phyloP scores from a whole-genome alignment of 2,329 filamentous ascomycete genomes.

The Amphichorda felina region DNA sequence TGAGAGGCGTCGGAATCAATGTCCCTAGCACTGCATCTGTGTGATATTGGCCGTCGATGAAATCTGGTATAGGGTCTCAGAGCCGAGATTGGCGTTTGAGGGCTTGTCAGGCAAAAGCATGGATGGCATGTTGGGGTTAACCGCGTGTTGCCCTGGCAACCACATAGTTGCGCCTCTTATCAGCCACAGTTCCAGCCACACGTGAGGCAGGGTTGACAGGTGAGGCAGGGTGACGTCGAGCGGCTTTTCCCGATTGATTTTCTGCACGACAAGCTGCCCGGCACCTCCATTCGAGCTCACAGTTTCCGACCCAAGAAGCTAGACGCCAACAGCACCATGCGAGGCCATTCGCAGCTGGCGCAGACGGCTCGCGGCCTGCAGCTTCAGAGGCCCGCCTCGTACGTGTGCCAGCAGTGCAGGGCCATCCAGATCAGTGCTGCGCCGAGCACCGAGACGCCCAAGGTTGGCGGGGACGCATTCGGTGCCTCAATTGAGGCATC shows the following conservation, averaged over 20 bases:
- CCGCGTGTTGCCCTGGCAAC: not conserved
- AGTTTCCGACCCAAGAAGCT: not conserved
- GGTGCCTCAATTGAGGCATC: conserved; percentile 30
- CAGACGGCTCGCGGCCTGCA: conserved; percentile 19
- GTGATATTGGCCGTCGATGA: not conserved
- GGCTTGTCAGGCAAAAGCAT: too few species aligned
- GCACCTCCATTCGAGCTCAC: not conserved
- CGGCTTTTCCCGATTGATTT: conserved; percentile 2
- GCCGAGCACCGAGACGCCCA: conserved; percentile 43
- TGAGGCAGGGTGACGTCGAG: conserved; percentile 2
- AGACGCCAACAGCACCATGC: conserved; percentile 20
- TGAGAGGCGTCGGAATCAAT: not conserved
- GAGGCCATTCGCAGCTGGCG: conserved; percentile 26
- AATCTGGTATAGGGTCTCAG: not conserved
- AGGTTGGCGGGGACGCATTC: conserved; percentile 41
- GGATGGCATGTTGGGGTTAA: too few species aligned
- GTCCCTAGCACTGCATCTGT: conserved; percentile 1
- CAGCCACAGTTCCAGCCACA: not conserved
- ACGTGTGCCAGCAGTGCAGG: conserved; percentile 44
- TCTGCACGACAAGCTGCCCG: not conserved
- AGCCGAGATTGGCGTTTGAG: too few species aligned
- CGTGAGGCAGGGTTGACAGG: not conserved
- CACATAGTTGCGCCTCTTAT: too few species aligned
- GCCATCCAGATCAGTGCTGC: conserved; percentile 51
- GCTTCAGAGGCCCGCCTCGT: conserved; percentile 14